Percentiles rank a stretch among this genome's conserved stretches.
These are phyloP conservation scores for Sclerotinia borealis DNA, from an alignment of 2,329 filamentous ascomycete species.

Conservation along the genomic window DNA sequence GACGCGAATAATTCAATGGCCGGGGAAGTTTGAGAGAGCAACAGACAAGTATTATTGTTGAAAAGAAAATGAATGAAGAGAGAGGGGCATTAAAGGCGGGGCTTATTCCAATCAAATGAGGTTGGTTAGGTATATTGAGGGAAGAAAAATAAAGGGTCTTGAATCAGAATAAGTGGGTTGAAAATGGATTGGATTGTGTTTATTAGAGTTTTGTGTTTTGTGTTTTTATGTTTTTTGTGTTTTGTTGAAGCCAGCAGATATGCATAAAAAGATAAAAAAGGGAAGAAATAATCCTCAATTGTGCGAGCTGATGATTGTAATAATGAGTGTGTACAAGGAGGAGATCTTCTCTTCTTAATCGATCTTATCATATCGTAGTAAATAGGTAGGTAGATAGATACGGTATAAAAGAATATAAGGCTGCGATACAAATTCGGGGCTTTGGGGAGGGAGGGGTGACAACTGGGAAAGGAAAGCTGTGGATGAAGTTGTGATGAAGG, in stretches of 20 bases:
- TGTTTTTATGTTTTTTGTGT: background rate
- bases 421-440: background rate
- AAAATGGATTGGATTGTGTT: background rate
- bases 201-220: background rate
- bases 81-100: slow-evolving; percentile 2
- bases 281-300: background rate
- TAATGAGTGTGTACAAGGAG: background rate
- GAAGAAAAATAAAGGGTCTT: background rate
- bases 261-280: background rate
- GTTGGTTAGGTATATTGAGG: background rate
- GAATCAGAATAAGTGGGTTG: background rate
- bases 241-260: background rate
- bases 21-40: background rate
- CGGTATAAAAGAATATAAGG: background rate
- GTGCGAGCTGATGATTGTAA: background rate
- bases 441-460: background rate
- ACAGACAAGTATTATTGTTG: background rate
- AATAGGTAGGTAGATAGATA: too few species aligned
- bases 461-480: background rate
- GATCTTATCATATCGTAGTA: too few species aligned
- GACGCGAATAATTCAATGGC: background rate
- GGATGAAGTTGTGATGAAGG: background rate
- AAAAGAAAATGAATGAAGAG: background rate
- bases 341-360: background rate
- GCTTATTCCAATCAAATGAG: background rate